Conservation (phyloP, 495 filamentous ascomycete species). For the Astrothelium macrocarpum region DNA sequence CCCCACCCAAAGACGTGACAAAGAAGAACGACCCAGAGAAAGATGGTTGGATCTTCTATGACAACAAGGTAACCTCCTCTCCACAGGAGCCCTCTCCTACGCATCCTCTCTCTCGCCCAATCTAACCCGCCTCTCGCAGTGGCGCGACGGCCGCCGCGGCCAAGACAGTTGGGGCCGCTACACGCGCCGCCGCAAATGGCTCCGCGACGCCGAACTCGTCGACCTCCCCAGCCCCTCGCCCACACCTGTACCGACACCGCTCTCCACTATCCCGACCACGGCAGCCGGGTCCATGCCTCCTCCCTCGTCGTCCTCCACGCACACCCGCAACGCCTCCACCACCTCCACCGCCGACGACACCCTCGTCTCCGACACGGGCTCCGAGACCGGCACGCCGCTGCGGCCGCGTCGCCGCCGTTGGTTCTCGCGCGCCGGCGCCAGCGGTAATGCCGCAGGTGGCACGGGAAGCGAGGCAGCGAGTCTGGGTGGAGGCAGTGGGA, state of each 20-base stretch:
- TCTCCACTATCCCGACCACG: neutral
- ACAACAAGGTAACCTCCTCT: constrained; percentile 65
- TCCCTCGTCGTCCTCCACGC: neutral
- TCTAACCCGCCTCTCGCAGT: constrained; percentile 40
- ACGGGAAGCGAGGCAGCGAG: constrained; percentile 13
- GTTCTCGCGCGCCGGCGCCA: neutral
- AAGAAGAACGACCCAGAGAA: constrained; percentile 41
- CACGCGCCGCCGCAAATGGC: constrained; percentile 91
- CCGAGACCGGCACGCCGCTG: neutral
- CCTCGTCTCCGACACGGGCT: neutral
- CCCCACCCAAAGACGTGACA: constrained; percentile 36
- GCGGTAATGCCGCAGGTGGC: neutral
- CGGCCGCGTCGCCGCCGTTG: neutral
- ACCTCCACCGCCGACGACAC: neutral
- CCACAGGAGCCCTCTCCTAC: neutral
- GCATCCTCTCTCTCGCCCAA: neutral
- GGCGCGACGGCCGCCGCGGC: constrained; percentile 82
- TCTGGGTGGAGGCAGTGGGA: constrained; percentile 36
- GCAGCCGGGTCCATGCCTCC: neutral
- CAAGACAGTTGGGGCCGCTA: constrained; percentile 93
- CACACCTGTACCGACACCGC: constrained; percentile 21
- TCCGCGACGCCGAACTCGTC: constrained; percentile 87
- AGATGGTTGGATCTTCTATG: constrained; percentile 93
- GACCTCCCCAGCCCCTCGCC: constrained; percentile 45
- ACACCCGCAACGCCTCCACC: neutral